Evolutionary conservation across 441 rosid species (phyloP), one percentile per base, ranked within the genome.

Genomic region (Corymbia calophylla): DNA sequence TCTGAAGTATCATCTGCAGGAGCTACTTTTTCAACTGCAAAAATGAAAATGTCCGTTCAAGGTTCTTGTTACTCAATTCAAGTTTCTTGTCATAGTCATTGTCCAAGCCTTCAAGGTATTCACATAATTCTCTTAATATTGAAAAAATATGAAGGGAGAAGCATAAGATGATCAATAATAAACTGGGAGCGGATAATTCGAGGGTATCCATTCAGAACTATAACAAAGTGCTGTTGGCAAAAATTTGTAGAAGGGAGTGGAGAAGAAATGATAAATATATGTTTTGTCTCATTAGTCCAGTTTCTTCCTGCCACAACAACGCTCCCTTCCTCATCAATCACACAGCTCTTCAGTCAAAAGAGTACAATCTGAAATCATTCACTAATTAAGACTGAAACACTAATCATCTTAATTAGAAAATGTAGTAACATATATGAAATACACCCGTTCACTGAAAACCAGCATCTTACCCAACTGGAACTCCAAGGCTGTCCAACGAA

Each of bases 241-340:
- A 18, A 54, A 54, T 54, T 54, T 54, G 25, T 8, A 55, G 11
- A 21, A 21, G 60, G 60, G 60, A 27, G 60, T 21, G 27, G 60
- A 8, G 27, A 21, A 55, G 11, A 27, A 55, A 55, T 1, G 2
- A 55, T 21, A 55, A 8, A 55, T 21, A 55, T 1, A 55, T 12
- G 15, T 55, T 55, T 8, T 0, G 62, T 56, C 29, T 56, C 0
- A 0, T 56, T 23, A 4, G 62, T 56, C 62, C 6, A 56, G 3
- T 23, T 56, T 56, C 29, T 56, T 56, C 62, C 3, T 56, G 1
- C 29, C 29, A 23, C 62, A 56, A 23, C 62, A 56, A 56, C 6
- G 6, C 62, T 56, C 9, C 62, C 62, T 9, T 56, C 13, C 0
- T 56, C 62, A 56, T 21, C 62, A 56, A 56, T 56, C 62, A 4